Base-by-base conservation (phyloP, 768 basidiomycete genomes). In the Leccinellum luteum region DNA sequence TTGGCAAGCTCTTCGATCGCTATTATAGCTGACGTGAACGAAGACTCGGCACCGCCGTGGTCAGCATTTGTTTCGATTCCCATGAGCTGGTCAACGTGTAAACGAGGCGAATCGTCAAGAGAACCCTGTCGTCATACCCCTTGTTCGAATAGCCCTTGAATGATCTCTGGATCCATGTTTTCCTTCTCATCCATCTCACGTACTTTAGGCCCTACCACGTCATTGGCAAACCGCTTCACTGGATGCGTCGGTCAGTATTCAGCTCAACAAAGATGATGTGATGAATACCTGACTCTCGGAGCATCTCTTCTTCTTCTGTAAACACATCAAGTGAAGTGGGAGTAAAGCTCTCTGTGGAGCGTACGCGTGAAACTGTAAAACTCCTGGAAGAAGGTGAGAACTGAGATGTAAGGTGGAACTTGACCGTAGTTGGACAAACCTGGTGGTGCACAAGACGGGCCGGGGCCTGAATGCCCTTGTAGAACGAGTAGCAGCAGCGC, bases 171-270 rank as follows among this genome's bases (percentile, higher is more conserved):
- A 69, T 98, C 94, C 96, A 99, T 98, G 56, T 72, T 76, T 75
- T 99, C 96, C 55, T 87, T 90, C 80, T 99, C 97, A 68, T 99
- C 97, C 97, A 99, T 99, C 72, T 95, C 94, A 21, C 86, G 83
- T 57, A 97, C 95, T 72, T 87, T 92, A 49, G 97, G 97, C 3
- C 76, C 90, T 19, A 99, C 84, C 28, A 96, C 87, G 52, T 98
- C 94, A 52, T 82, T 79, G 0, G 95, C 92, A 65, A 98, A 98
- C 27, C 92, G 88, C 65, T 81, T 81, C 23, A 98, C 96, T 93
- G 67, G 19, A 34, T 28, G n/a, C 48, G 55, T 60, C n/a, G 44
- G 57, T 55, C 12, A 60, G 57, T 59, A 8, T 55, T 47, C 54
- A 5, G 30, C 19, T 14, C 35, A 17, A 31, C 35, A 38, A n/a